These are phyloP conservation scores for Floccularia luteovirens DNA, from an alignment of 768 basidiomycete species.

Conservation along the genomic window DNA sequence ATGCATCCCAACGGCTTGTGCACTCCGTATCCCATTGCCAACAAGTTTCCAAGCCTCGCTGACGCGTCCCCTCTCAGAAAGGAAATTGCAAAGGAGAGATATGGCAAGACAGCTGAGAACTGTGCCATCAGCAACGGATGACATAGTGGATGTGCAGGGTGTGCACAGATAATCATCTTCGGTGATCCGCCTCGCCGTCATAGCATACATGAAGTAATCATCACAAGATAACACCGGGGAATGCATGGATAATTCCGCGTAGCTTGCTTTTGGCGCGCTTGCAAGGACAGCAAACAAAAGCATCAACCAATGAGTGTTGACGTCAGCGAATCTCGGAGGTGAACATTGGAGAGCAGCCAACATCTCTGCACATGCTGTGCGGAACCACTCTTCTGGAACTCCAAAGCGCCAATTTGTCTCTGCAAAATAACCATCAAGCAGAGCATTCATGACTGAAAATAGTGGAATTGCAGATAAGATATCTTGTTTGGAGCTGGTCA, in stretches of 20 bases:
- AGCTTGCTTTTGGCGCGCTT: constrained; percentile 22
- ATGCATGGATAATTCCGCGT: constrained; percentile 10
- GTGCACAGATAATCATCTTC: constrained; percentile 34
- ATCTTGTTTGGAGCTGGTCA: constrained; percentile 17
- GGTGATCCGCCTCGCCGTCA: constrained; percentile 35
- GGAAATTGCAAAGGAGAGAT: constrained; percentile 34
- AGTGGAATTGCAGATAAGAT: constrained; percentile 26
- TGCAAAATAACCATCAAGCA: constrained; percentile 32
- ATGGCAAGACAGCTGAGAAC: constrained; percentile 38
- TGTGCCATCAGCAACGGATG: constrained; percentile 37
- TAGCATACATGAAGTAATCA: constrained; percentile 32
- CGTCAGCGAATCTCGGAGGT: constrained; percentile 19
- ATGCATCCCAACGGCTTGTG: constrained; percentile 34
- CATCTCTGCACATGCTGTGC: constrained; percentile 32
- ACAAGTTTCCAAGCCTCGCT: constrained; percentile 43
- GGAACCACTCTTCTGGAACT: constrained; percentile 42
- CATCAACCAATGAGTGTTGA: constrained; percentile 44
- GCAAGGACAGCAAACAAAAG: constrained; percentile 44
- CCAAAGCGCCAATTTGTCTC: constrained; percentile 44
- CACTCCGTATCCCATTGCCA: constrained; percentile 30
- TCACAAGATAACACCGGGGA: constrained; percentile 10
- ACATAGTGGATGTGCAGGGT: constrained; percentile 22
- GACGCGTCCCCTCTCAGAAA: constrained; percentile 36
- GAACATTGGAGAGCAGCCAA: constrained; percentile 31
- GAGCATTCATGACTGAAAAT: constrained; percentile 20